Conservation (phyloP, 352 stramenopile species). For the Phytophthora pini region DNA sequence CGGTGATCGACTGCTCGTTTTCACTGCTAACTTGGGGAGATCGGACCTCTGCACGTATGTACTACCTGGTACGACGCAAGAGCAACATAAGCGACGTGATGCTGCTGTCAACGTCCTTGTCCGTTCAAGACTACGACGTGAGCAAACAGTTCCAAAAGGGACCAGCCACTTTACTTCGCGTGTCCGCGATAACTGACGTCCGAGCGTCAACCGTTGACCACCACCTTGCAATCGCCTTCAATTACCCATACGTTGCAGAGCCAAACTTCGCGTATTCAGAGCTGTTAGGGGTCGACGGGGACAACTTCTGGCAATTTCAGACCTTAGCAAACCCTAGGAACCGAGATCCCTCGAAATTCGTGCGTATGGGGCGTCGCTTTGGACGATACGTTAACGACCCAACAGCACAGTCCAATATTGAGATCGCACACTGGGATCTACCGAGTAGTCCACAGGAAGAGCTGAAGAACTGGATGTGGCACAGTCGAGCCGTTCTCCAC, state of each 20-base stretch:
- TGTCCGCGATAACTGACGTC: constrained; percentile 29
- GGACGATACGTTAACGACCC: constrained; percentile 34
- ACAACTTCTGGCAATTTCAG: constrained; percentile 13
- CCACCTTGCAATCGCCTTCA: constrained; percentile 20
- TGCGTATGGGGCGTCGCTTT: constrained; percentile 26
- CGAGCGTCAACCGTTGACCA: constrained; percentile 7
- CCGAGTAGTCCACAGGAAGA: constrained; percentile 15
- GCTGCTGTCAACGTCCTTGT: constrained; percentile 26
- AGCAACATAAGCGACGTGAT: constrained; percentile 17
- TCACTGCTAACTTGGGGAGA: constrained; percentile 7
- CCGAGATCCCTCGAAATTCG: constrained; percentile 11
- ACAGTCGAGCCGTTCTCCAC: constrained; percentile 26
- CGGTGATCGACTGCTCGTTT: constrained; percentile 42
- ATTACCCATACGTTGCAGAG: constrained; percentile 29
- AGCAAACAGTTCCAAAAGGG: constrained; percentile 18
- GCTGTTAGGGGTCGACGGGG: neutral
- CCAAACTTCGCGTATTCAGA: constrained; percentile 10
- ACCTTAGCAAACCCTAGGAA: constrained; percentile 3
- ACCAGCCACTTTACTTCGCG: constrained; percentile 3
- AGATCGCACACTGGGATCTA: constrained; percentile 28
- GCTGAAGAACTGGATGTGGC: constrained; percentile 30
- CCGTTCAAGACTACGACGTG: constrained; percentile 31
- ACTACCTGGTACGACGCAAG: constrained; percentile 26
- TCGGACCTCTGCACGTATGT: constrained; percentile 12
- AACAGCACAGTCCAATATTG: constrained; percentile 43